These are phyloP conservation scores for Calonectria hongkongensis DNA, from an alignment of 2,329 filamentous ascomycete genomes.

Conservation along the genomic window DNA sequence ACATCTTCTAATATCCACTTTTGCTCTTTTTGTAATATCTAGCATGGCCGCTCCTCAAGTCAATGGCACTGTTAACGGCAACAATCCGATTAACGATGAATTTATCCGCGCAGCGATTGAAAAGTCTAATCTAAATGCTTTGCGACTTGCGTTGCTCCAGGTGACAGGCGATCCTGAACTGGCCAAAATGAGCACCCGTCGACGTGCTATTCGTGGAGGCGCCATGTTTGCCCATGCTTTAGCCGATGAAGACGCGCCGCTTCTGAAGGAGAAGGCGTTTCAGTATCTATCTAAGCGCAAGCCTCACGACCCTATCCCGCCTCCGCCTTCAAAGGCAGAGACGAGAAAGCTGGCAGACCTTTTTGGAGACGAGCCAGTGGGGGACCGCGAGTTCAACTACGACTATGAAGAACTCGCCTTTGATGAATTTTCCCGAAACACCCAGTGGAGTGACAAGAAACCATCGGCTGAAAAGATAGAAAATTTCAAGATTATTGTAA, in stretches of 20 bases:
- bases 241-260: constrained; percentile 9
- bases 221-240: constrained; percentile 30
- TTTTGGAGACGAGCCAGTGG: constrained; percentile 30
- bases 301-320: not conserved
- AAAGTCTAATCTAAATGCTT: constrained; percentile 27
- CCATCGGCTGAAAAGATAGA: constrained; percentile 28
- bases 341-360: constrained; percentile 17
- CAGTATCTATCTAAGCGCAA: constrained; percentile 9
- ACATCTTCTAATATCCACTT: too few species aligned
- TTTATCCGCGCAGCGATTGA: constrained; percentile 28
- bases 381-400: constrained; percentile 22
- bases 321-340: constrained; percentile 23
- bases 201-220: constrained; percentile 23
- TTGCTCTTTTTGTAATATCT: too few species aligned
- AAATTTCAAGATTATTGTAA: constrained; percentile 33
- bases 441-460: constrained; percentile 28
- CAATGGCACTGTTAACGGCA: not conserved
- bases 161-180: constrained; percentile 26
- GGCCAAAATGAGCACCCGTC: constrained; percentile 27
- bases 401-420: constrained; percentile 36
- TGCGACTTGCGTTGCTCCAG: constrained; percentile 25
- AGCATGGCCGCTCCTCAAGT: not conserved
- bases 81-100: not conserved
- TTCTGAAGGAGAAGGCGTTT: constrained; percentile 27
- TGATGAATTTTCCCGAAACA: constrained; percentile 25